Base-by-base conservation (phyloP, 2,329 filamentous ascomycete species). In the Fusarium transvaalense region DNA sequence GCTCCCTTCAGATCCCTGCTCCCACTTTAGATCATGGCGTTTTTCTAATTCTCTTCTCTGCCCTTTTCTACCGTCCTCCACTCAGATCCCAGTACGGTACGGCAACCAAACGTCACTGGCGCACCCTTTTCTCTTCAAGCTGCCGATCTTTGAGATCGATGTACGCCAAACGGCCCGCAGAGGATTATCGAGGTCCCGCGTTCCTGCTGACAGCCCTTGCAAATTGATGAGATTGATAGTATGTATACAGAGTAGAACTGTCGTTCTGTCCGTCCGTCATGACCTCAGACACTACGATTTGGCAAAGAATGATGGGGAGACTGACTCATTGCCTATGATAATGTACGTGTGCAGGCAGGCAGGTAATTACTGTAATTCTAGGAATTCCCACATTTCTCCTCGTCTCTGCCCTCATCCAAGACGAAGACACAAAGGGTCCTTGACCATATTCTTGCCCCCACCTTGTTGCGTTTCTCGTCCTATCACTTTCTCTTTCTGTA, bases 71-170 rank as follows among this genome's bases (percentile, higher is more conserved):
- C 46, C 56, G 62, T 64, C 71, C 64, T 64, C 71, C 70, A 66
- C 61, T 53, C 54, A 50, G 48, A 71, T 69, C 71, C 71, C 56
- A 69, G 71, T 47, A 63, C 51, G 62, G 71, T 47, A 63, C 51
- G 62, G 61, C 64, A 65, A 64, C 51, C 57, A 68, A 58, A 74
- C 71, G 71, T 72, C 65, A 72, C 65, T 72, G 71, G 61, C 60
- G 69, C 69, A 74, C 66, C 56, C 55, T 60, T 60, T 70, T 68
- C 47, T 55, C 45, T 51, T 59, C 50, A 52, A 51, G 61, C 61
- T 73, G 71, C 58, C 71, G 71, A 74, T 74, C 71, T 65, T 50
- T 50, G 42, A 72, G 71, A 73, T 73, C 71, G 71, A 72, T 72
- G 63, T 56, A 66, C 66, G 66, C 63, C 66, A 68, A 72, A 71